Base-by-base conservation (phyloP, 2,329 filamentous ascomycete genomes). In the Coleophoma cylindrospora region DNA sequence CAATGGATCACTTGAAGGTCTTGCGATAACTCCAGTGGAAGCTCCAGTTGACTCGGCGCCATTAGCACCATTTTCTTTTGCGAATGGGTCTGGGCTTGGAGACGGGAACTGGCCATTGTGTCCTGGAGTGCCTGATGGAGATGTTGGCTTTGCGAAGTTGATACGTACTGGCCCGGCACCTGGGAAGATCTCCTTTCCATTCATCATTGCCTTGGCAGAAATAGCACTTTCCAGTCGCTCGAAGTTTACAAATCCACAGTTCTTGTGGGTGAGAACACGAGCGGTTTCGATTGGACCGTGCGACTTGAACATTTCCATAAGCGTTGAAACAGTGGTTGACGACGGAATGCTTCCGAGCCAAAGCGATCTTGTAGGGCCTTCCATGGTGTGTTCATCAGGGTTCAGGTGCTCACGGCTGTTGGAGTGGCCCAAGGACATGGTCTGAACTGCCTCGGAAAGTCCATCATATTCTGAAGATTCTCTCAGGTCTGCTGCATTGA, bases 311-410 rank as follows among this genome's bases (percentile, higher is more conserved):
- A 97, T 96, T 57, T 95, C 91, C 50, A 90, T 90, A 53, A 99
- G 73, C 1, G 94, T 97, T 1, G 92, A 95, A 11, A 94, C 91
- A 0, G 94, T 99, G 2, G 94, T 99, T 2, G 94, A 97, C 4
- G 92, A 91, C 12, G 94, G 94, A 52, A 99, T 96, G 68, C 92
- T 96, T 49, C 94, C 94, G 46, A 99, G 87, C 94, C 94, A 99
- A 49, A 99, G 74, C 34, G 94, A 91, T 62, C 91, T 87, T 12
- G 94, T 97, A 17, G 92, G 92, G 1, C 89, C 89, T 65, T 96
- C 91, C 38, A 95, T 76, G 36, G 83, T 88, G 82, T 22, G 41
- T 56, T 96, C 90, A 52, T 95, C 89, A 10, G 80, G 78, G 43
- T 81, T 78, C 54, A 95, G 80, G 34, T 86, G 76, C 53, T 81